Percentiles rank a stretch among this genome's conserved stretches.
Evolutionary conservation across 2,329 filamentous ascomycete genomes (phyloP).

Genomic region (Aspergillus hortae): DNA sequence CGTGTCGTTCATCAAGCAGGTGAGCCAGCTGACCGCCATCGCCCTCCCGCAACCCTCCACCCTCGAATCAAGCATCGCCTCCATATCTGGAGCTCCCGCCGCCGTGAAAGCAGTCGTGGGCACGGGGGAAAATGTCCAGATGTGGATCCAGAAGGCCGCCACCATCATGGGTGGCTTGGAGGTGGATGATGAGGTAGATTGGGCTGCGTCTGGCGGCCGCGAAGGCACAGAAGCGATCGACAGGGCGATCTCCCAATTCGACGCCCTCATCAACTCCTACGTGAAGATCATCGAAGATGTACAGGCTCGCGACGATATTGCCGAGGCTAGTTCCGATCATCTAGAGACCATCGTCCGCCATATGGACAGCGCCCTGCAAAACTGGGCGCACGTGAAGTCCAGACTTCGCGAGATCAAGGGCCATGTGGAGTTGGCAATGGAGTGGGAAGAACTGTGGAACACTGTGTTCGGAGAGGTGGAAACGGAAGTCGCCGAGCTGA

Average conservation of each 20-base stretch:
- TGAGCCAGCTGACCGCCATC: constrained; percentile 86
- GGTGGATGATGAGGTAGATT: constrained; percentile 95
- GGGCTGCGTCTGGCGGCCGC: constrained; percentile 80
- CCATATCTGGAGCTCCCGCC: constrained; percentile 79
- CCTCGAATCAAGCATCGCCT: constrained; percentile 75
- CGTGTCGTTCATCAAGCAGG: constrained; percentile 87
- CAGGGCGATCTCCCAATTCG: constrained; percentile 74
- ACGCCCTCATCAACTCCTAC: constrained; percentile 86
- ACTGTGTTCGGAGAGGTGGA: constrained; percentile 90
- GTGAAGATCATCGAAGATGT: constrained; percentile 90
- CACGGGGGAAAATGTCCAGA: constrained; percentile 85
- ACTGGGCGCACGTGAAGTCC: constrained; percentile 79
- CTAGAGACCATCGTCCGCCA: constrained; percentile 73
- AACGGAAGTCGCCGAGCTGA: constrained; percentile 76
- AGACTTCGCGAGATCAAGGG: constrained; percentile 76
- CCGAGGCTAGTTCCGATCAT: constrained; percentile 65
- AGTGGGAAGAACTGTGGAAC: constrained; percentile 98
- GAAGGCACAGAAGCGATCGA: constrained; percentile 56
- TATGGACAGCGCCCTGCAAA: constrained; percentile 81
- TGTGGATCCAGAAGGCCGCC: constrained; percentile 89
- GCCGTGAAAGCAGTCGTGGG: constrained; percentile 79
- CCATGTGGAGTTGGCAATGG: constrained; percentile 96
- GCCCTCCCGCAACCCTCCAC: constrained; percentile 82
- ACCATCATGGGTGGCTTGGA: constrained; percentile 86
- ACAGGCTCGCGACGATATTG: constrained; percentile 74